Base-by-base conservation (phyloP, 2,329 filamentous ascomycete species). In the Didymella lethalis region DNA sequence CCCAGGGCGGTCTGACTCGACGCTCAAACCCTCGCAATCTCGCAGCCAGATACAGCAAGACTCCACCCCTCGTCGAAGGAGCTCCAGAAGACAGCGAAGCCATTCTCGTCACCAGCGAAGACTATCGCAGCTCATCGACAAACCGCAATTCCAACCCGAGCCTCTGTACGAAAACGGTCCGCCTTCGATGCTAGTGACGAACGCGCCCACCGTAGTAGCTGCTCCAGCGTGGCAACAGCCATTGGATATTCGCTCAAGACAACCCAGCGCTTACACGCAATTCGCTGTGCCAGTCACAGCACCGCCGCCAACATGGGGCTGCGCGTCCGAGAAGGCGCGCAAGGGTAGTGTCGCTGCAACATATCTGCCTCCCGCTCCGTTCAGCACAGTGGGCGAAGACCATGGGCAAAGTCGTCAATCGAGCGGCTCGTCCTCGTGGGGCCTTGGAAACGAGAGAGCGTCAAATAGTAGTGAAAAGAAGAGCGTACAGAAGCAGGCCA, bases 1-100 rank as follows among this genome's bases (percentile, higher is more conserved):
- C 1, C 23, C 34, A n/a, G 55, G 54, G 6, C 58, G 26, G 23
- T 64, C 64, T 10, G 57, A 65, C 43, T 57, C 59, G 6, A 66
- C 62, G 2, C 28, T 63, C 25, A 57, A 58, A 8, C 60, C 62
- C 2, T 60, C 54, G 7, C 57, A 54, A 14, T 62, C 62, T 34
- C 60, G 48, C 25, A 64, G 55, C 23, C 52, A 59, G 16, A 5
- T 25, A 14, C 55, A 56, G 0, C 26, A 44, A 8, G 20, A 26
- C 28, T 43, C 20, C 5, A 61, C 16, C 5, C 46, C 61, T 23
- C 1, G 8, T n/a, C 28, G 4, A 47, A 54, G 11, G 46, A 54
- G 10, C 36, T 29, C 43, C 4, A 16, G 20, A 3, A 40, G 8
- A 3, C 16, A 14, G 7, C 54, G 46, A 2, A 52, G 45, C 18